Evolutionary conservation across 1,139 yeast genomes (phyloP), one percentile per base, ranked within the genome.

Genomic region (Yamadazyma songkhlaensis): DNA sequence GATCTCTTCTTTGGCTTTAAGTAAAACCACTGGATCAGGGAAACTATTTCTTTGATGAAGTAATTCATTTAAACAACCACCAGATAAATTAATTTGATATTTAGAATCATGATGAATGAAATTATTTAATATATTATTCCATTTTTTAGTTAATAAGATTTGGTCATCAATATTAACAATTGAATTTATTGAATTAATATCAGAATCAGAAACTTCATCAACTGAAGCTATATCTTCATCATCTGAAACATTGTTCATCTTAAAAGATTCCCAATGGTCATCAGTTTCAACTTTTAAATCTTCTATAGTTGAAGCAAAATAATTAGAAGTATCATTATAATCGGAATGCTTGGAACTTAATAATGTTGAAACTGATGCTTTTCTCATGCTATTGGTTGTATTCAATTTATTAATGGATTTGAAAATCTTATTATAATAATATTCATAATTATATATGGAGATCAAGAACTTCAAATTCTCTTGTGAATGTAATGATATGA

Each of bases 401-500:
- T 38, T 43, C 10, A 45, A 21, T 9, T 36, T 34, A 32, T 37
- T 41, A 4, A 39, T 27, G 4, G 11, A 6, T 8, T 37, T 30
- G 30, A 38, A 44, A 8, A 42, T 25, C 24, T 32, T 38, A 32
- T 41, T 48, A 36, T 35, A 50, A 39, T 36, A 43, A 48, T 57
- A 56, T 44, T 70, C 75, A 49, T 74, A 74, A 37, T 65, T 67
- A 53, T 59, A 72, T 12, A 73, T 67, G 39, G 70, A 73, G 6
- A 74, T 59, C 29, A 74, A 52, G 44, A 74, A 74, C 35, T 60
- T 51, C 33, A 74, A 57, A 49, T 72, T 74, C 50, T 74, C 80
- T 42, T 60, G 61, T 48, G 75, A 69, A 46, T 72, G 78, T 12
- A 60, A 46, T 9, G 56, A 46, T 11, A 35, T 36, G 6, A 55